Conservation (phyloP, 148 eudicot species). For the Pouteria glomerata region DNA sequence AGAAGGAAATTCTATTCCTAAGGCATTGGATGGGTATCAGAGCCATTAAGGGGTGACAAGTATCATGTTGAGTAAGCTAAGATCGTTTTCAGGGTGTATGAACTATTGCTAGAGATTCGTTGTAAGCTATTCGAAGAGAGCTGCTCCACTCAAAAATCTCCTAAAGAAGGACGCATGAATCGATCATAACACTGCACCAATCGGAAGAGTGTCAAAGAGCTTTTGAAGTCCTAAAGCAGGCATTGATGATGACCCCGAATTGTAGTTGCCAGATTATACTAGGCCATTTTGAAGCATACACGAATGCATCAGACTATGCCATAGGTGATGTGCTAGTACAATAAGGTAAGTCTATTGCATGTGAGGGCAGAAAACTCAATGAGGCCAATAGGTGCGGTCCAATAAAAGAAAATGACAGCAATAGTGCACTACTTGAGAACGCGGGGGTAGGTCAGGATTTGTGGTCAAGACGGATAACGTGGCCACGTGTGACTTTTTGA, state of each 20-base stretch:
- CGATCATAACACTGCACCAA: too few relatives aligned
- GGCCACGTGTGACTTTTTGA: too few relatives aligned
- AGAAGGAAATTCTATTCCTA: not conserved
- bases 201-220: too few relatives aligned
- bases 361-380: not conserved
- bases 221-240: too few relatives aligned
- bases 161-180: too few relatives aligned
- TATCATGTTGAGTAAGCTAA: slow-evolving; percentile 12
- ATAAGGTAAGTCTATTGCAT: not conserved
- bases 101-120: not conserved
- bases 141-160: not conserved
- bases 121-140: not conserved
- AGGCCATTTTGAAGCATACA: not conserved
- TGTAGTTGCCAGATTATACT: not conserved
- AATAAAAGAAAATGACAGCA: not conserved
- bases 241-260: too few relatives aligned
- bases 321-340: not conserved
- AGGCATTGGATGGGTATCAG: slow-evolving; percentile 11
- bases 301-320: not conserved
- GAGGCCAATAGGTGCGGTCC: not conserved
- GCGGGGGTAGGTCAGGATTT: too few relatives aligned
- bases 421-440: too few relatives aligned
- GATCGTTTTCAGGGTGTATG: not conserved
- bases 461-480: too few relatives aligned
- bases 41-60: slow-evolving; percentile 4